phyloP scores from a whole-genome alignment of 148 eudicot genomes.

The Talinum fruticosum region DNA sequence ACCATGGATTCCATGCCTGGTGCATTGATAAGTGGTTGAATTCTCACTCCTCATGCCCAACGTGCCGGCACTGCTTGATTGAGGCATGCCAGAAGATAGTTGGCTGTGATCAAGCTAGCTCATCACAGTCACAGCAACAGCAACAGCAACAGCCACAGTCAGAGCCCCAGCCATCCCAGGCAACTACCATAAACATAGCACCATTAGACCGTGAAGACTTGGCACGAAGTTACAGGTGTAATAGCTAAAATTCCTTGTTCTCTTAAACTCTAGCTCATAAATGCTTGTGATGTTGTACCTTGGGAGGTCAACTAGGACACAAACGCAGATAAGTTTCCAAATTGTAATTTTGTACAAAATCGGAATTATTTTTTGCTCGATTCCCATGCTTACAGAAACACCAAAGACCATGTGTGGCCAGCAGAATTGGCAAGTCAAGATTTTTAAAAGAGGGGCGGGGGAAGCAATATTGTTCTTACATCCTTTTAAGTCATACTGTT shows the following conservation, averaged over 20 bases:
- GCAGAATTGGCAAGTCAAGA: not conserved
- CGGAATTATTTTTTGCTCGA: not conserved
- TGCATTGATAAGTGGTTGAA: slow-evolving; percentile 87
- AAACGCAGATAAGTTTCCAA: slow-evolving; percentile 16
- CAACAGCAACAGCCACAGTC: slow-evolving; percentile 5
- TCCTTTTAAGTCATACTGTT: not conserved
- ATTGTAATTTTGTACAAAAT: slow-evolving; percentile 29
- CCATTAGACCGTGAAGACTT: slow-evolving; percentile 61
- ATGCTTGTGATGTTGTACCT: not conserved
- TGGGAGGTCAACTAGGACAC: slow-evolving; percentile 13
- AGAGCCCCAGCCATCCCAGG: slow-evolving; percentile 22
- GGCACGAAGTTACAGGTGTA: slow-evolving; percentile 38
- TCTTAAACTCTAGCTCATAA: slow-evolving; percentile 13
- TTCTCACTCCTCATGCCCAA: slow-evolving; percentile 88
- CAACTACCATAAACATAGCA: slow-evolving; percentile 39
- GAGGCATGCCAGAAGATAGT: slow-evolving; percentile 69
- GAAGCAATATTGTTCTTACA: too few species aligned
- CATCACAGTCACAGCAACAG: slow-evolving; percentile 30
- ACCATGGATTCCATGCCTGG: slow-evolving; percentile 74
- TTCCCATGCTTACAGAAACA: not conserved
- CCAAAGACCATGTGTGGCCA: not conserved
- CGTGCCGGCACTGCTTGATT: slow-evolving; percentile 76
- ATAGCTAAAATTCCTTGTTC: slow-evolving; percentile 2
- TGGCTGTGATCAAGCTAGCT: slow-evolving; percentile 35
- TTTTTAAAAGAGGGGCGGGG: too few species aligned